These are phyloP conservation scores for Puccinia hordei DNA, from an alignment of 1,284 basidiomycete genomes.

Conservation along the genomic window DNA sequence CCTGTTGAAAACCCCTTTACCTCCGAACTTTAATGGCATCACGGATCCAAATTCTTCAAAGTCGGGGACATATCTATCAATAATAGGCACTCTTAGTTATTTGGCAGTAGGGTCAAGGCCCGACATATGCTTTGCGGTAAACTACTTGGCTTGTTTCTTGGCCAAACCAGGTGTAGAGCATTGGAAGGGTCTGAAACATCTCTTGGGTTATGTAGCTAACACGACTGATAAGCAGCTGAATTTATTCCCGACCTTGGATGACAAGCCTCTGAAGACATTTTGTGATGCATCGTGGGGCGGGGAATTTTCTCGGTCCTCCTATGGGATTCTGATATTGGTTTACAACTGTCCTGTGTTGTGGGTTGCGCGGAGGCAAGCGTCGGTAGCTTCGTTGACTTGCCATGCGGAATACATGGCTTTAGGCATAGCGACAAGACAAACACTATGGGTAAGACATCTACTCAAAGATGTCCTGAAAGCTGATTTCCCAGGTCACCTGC, in stretches of 20 bases:
- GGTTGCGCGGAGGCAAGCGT: neutral
- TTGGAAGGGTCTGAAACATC: neutral
- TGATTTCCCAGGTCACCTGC: no score
- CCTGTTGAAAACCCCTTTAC: neutral
- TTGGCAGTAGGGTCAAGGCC: slow-evolving; percentile 2
- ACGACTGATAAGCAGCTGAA: neutral
- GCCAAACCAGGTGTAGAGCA: neutral
- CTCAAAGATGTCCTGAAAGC: no score
- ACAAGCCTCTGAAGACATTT: neutral
- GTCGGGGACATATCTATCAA: neutral
- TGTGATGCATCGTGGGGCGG: slow-evolving; percentile 13
- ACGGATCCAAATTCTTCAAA: neutral
- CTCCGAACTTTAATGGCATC: neutral
- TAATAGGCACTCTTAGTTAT: slow-evolving; percentile 17
- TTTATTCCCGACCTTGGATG: neutral
- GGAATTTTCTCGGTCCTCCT: neutral
- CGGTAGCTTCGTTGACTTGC: slow-evolving; percentile 1
- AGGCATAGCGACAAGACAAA: no score
- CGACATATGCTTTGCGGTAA: slow-evolving; percentile 11
- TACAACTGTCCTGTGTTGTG: neutral
- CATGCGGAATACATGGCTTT: slow-evolving; percentile 4
- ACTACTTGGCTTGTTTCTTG: slow-evolving; percentile 16
- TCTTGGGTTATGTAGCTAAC: neutral
- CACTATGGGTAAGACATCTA: no score
- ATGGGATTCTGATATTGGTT: neutral